Percentiles rank a stretch among this genome's conserved stretches.
Evolutionary conservation across 2,329 filamentous ascomycete genomes (phyloP).

Genomic region (Botrytis squamosa): DNA sequence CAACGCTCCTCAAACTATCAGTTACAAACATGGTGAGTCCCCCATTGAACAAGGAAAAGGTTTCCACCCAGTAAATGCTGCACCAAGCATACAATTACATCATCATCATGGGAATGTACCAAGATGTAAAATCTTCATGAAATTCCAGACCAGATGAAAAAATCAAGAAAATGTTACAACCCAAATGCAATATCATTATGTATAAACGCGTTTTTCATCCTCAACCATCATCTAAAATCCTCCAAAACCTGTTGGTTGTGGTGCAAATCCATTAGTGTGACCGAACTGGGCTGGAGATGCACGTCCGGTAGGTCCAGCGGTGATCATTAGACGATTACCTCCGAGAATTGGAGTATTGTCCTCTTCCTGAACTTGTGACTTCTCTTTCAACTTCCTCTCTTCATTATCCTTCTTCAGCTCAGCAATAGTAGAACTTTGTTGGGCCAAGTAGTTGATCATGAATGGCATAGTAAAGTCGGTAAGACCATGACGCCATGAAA

Average conservation of each 20-base stretch:
- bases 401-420: slow-evolving; percentile 93
- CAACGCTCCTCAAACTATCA: slow-evolving; percentile 34
- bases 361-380: slow-evolving; percentile 75
- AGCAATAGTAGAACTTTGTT: slow-evolving; percentile 85
- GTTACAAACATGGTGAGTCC: slow-evolving; percentile 32
- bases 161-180: slow-evolving; percentile 33
- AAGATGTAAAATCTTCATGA: slow-evolving; percentile 28
- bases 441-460: slow-evolving; percentile 97
- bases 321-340: slow-evolving; percentile 88
- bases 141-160: slow-evolving; percentile 28
- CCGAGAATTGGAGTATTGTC: slow-evolving; percentile 93
- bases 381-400: slow-evolving; percentile 77
- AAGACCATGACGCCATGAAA: slow-evolving; percentile 94
- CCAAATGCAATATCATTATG: slow-evolving; percentile 38
- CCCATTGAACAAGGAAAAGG: slow-evolving; percentile 16
- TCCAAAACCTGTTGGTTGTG: slow-evolving; percentile 79
- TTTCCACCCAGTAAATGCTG: slow-evolving; percentile 28
- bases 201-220: slow-evolving; percentile 30
- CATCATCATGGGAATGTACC: slow-evolving; percentile 30
- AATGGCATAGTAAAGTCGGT: slow-evolving; percentile 99
- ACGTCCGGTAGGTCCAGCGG: slow-evolving; percentile 68
- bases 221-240: slow-evolving; percentile 46
- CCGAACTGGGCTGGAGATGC: slow-evolving; percentile 63
- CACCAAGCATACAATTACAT: slow-evolving; percentile 37
- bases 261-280: slow-evolving; percentile 83